Conservation (phyloP, 306 rosid genomes). For the Corylus heterophylla region DNA sequence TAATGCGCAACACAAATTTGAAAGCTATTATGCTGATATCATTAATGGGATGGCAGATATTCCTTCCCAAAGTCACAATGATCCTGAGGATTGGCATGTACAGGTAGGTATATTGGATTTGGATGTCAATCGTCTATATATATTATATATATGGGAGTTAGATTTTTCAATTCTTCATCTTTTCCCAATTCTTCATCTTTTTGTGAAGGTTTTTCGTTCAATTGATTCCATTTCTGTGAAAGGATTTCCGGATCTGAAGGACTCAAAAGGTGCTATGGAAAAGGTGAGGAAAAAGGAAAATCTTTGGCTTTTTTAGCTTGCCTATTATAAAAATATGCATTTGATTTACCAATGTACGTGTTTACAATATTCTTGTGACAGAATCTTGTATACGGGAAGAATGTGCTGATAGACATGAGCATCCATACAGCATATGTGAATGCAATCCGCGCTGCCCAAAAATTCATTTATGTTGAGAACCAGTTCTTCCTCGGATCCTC, state of each 20-base stretch:
- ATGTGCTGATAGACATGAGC: constrained; percentile 83
- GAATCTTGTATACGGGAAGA: constrained; percentile 88
- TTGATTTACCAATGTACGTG: constrained; percentile 1
- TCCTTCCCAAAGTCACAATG: constrained; percentile 39
- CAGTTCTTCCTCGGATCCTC: constrained; percentile 92
- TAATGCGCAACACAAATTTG: no score
- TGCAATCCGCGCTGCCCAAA: constrained; percentile 77
- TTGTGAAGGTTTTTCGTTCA: constrained; percentile 75
- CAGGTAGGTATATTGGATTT: constrained; percentile 45
- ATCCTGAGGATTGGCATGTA: constrained; percentile 77
- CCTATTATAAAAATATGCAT: neutral
- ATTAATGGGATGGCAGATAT: constrained; percentile 39
- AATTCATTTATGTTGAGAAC: constrained; percentile 79
- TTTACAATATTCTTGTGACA: constrained; percentile 30
- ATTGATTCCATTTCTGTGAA: constrained; percentile 81
- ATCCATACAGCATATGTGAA: constrained; percentile 84
- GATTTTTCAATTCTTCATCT: neutral
- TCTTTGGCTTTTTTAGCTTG: no score
- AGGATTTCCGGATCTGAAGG: constrained; percentile 63
- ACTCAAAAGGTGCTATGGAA: constrained; percentile 54
- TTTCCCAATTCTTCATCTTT: neutral
- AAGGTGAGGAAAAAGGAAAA: constrained; percentile 45
- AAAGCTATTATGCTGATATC: no score
- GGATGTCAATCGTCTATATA: neutral
- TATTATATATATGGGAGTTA: neutral